Evolutionary conservation across 2,329 filamentous ascomycete genomes (phyloP).

Genomic region (Metarhizium guizhouense): DNA sequence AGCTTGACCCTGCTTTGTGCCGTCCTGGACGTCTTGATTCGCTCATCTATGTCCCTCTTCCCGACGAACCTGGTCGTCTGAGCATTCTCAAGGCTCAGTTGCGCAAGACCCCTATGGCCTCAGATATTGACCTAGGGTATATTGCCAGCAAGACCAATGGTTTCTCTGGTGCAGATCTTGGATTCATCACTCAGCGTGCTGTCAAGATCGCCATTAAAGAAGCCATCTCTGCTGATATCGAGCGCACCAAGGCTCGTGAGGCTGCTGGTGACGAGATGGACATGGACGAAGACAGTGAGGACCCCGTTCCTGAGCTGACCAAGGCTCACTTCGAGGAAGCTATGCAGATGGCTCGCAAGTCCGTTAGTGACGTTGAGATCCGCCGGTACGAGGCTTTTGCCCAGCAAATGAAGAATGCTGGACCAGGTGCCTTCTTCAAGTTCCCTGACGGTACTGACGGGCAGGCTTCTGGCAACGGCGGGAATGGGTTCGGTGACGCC

Average conservation of each 20-base stretch:
- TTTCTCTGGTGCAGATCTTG: slow-evolving; percentile 98
- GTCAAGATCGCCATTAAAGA: slow-evolving; percentile 99
- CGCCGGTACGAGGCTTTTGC: slow-evolving; percentile 97
- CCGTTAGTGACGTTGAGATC: slow-evolving; percentile 94
- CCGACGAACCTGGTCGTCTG: slow-evolving; percentile 81
- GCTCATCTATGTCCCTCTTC: slow-evolving; percentile 94
- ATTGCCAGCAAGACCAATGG: slow-evolving; percentile 97
- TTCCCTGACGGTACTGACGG: slow-evolving; percentile 70
- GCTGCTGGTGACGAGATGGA: slow-evolving; percentile 74
- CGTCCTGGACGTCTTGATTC: slow-evolving; percentile 98
- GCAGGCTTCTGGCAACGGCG: slow-evolving; percentile 48
- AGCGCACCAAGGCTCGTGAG: slow-evolving; percentile 82
- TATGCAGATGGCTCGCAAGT: slow-evolving; percentile 88
- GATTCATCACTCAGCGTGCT: slow-evolving; percentile 96
- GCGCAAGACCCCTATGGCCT: slow-evolving; percentile 89
- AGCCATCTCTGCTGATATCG: slow-evolving; percentile 80
- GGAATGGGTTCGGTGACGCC: slow-evolving; percentile 67
- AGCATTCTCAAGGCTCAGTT: slow-evolving; percentile 92
- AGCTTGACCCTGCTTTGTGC: slow-evolving; percentile 95
- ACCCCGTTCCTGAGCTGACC: slow-evolving; percentile 91
- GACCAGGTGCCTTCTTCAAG: slow-evolving; percentile 94
- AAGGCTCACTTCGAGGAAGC: slow-evolving; percentile 98
- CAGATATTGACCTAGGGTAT: slow-evolving; percentile 79
- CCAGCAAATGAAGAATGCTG: slow-evolving; percentile 98
- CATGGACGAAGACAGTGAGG: slow-evolving; percentile 63